phyloP scores from a whole-genome alignment of 192 early-diverging fungal genomes.

The Backusella circina region DNA sequence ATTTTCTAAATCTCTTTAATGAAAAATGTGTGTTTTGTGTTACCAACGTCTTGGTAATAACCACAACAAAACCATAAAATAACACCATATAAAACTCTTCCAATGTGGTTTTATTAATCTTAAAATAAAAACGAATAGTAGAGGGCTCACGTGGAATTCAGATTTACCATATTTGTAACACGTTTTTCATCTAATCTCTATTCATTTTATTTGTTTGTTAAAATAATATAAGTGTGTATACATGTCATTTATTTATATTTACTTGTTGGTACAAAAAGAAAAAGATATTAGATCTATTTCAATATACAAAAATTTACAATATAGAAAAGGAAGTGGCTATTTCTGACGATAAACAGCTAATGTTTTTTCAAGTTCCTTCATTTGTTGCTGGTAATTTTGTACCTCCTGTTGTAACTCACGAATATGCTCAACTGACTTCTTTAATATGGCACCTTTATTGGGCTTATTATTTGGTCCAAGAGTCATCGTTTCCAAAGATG shows the following conservation, averaged over 20 bases:
- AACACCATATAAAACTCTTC: neutral
- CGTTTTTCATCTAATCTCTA: neutral
- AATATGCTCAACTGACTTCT: slow-evolving; percentile 93
- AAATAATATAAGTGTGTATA: neutral
- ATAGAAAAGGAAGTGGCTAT: neutral
- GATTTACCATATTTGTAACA: neutral
- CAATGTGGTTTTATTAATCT: neutral
- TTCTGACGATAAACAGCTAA: slow-evolving; percentile 23
- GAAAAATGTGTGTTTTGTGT: neutral
- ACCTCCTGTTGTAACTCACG: slow-evolving; percentile 34
- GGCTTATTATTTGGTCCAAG: slow-evolving; percentile 69
- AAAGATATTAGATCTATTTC: neutral
- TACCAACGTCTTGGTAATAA: neutral
- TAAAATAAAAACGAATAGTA: neutral
- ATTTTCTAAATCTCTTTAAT: neutral
- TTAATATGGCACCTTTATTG: slow-evolving; percentile 94
- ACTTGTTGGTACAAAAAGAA: neutral
- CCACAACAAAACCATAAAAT: neutral
- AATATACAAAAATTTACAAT: neutral
- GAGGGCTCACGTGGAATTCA: neutral
- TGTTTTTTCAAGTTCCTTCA: slow-evolving; percentile 29
- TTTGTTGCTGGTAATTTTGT: slow-evolving; percentile 15
- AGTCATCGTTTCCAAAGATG: slow-evolving; percentile 40
- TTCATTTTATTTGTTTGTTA: neutral
- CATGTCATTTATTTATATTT: neutral